Evolutionary conservation across 225 moss, liverwort and hornwort genomes (phyloP).

Genomic region (Lunularia cruciata): DNA sequence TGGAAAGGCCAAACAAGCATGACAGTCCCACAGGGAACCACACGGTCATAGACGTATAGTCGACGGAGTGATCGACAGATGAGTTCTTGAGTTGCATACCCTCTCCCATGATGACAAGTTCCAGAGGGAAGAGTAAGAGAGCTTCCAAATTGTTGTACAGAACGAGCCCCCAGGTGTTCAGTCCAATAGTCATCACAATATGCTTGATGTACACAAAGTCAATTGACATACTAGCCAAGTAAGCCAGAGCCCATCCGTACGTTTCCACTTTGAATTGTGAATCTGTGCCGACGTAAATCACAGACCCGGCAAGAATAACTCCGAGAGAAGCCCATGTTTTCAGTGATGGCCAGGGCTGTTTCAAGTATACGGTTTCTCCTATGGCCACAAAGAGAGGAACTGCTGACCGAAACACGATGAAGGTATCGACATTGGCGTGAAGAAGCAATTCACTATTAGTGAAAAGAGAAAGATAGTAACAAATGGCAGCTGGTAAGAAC

Average conservation of each 20-base stretch:
- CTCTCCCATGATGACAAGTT: conserved; percentile 80
- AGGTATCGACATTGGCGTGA: conserved; percentile 88
- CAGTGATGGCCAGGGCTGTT: conserved; percentile 75
- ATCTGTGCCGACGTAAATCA: conserved; percentile 71
- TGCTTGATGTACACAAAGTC: conserved; percentile 92
- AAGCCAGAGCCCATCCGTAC: conserved; percentile 75
- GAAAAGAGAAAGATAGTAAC: conserved; percentile 79
- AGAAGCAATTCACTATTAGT: conserved; percentile 85
- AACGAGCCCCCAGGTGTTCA: conserved; percentile 82
- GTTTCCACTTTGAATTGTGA: conserved; percentile 67
- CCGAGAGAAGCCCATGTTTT: conserved; percentile 71
- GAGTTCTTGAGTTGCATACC: conserved; percentile 41
- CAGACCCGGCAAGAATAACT: conserved; percentile 67
- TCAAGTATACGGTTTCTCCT: conserved; percentile 71
- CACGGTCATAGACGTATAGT: conserved; percentile 53
- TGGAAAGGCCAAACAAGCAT: conserved; percentile 71
- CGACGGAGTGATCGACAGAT: conserved; percentile 45
- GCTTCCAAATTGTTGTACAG: conserved; percentile 90
- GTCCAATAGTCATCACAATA: conserved; percentile 85
- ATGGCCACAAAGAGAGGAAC: conserved; percentile 81
- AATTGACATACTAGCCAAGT: conserved; percentile 79
- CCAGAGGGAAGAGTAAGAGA: conserved; percentile 71
- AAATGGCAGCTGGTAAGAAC: conserved; percentile 75
- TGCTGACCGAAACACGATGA: conserved; percentile 87
- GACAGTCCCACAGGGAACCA: conserved; percentile 77